phyloP scores from a whole-genome alignment of 768 basidiomycete genomes.

The Boletus patriciae region DNA sequence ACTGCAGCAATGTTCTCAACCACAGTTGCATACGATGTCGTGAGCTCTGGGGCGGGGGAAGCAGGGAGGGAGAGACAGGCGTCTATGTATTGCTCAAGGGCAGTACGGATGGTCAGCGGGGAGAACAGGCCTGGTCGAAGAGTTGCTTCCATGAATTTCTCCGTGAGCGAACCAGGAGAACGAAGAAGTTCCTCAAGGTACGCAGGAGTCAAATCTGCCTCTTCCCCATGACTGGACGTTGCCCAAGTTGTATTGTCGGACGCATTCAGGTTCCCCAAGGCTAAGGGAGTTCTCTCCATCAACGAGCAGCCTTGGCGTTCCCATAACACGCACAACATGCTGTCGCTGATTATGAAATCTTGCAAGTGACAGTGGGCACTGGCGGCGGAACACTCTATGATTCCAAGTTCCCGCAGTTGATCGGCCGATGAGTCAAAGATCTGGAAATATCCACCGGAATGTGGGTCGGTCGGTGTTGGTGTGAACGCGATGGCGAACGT shows the following conservation, averaged over 20 bases:
- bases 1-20: constrained; percentile 77
- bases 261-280: constrained; percentile 36
- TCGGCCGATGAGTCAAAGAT: constrained; percentile 58
- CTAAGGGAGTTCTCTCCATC: constrained; percentile 57
- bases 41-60: constrained; percentile 54
- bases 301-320: constrained; percentile 76
- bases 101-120: constrained; percentile 72
- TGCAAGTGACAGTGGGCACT: constrained; percentile 73
- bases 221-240: constrained; percentile 59
- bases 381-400: constrained; percentile 56
- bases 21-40: constrained; percentile 61
- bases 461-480: constrained; percentile 60
- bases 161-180: constrained; percentile 66
- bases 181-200: constrained; percentile 84
- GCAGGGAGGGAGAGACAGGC: constrained; percentile 67
- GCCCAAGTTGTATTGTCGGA: constrained; percentile 47
- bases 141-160: constrained; percentile 78
- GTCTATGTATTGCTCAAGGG: constrained; percentile 80
- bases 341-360: constrained; percentile 63
- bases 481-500: constrained; percentile 71
- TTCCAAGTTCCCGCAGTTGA: constrained; percentile 55
- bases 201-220: constrained; percentile 78
- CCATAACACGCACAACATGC: constrained; percentile 71
- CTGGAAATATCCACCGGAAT: constrained; percentile 80
- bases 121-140: constrained; percentile 91